Conservation (phyloP, 2,329 filamentous ascomycete species). For the Tetracladium maxilliforme region DNA sequence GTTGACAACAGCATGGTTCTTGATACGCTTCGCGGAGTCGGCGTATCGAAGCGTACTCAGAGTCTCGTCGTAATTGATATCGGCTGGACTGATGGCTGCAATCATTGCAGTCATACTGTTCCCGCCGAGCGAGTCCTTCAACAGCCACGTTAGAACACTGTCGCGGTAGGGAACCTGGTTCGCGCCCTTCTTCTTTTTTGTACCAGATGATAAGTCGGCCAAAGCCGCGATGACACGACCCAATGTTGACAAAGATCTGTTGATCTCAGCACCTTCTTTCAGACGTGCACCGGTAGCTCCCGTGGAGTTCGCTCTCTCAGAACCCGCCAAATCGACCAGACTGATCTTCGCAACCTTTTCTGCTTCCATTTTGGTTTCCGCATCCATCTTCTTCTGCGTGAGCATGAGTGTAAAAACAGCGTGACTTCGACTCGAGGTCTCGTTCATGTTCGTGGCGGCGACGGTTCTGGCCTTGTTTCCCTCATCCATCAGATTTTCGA, state of each 20-base stretch:
- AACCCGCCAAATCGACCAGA: slow-evolving; percentile 93
- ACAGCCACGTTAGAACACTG: slow-evolving; percentile 86
- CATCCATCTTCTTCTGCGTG: slow-evolving; percentile 83
- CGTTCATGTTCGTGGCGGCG: slow-evolving; percentile 99
- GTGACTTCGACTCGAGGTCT: slow-evolving; percentile 95
- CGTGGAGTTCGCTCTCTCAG: slow-evolving; percentile 91
- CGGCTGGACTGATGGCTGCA: slow-evolving; percentile 91
- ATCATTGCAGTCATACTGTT: slow-evolving; percentile 99
- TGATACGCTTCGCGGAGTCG: slow-evolving; percentile 95
- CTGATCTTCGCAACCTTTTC: slow-evolving; percentile 98
- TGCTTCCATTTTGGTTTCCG: slow-evolving; percentile 89
- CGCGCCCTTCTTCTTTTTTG: slow-evolving; percentile 59
- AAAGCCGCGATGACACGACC: slow-evolving; percentile 94
- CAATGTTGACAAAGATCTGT: slow-evolving; percentile 86
- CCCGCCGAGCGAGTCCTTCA: slow-evolving; percentile 93
- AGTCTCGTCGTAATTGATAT: slow-evolving; percentile 98
- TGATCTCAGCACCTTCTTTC: slow-evolving; percentile 98
- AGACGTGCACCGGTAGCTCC: slow-evolving; percentile 88
- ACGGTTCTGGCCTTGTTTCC: slow-evolving; percentile 98
- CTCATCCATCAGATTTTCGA: slow-evolving; percentile 97
- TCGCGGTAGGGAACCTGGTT: slow-evolving; percentile 89
- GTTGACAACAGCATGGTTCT: slow-evolving; percentile 99
- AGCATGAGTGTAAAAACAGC: slow-evolving; percentile 95
- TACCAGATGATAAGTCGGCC: slow-evolving; percentile 76
- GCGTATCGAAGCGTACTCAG: slow-evolving; percentile 91